A percentile compares a stretch with the other conserved stretches of the same genome.
Evolutionary conservation across 1,284 basidiomycete species (phyloP).

Genomic region (Moesziomyces parantarcticus): DNA sequence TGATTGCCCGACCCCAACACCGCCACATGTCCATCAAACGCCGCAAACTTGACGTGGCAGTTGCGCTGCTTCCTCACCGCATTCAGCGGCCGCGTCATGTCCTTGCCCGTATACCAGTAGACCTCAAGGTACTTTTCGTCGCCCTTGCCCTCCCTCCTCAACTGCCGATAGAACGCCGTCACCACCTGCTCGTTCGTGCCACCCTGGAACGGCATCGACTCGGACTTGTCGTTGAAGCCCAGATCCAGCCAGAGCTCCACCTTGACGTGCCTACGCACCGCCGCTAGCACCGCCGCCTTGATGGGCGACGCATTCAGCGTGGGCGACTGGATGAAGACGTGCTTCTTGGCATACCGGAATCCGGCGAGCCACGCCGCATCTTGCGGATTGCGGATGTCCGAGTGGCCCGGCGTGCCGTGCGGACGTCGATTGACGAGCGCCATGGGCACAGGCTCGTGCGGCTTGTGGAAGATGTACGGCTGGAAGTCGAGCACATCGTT

Average conservation of each 20-base stretch:
- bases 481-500: constrained; percentile 62
- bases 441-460: constrained; percentile 75
- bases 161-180: constrained; percentile 73
- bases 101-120: constrained; percentile 76
- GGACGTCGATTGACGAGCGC: constrained; percentile 79
- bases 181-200: constrained; percentile 83
- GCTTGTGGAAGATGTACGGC: constrained; percentile 57
- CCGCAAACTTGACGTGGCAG: constrained; percentile 77
- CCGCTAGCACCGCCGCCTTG: constrained; percentile 76
- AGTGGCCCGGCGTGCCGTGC: constrained; percentile 74
- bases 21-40: constrained; percentile 77
- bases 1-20: constrained; percentile 79
- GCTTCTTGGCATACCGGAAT: constrained; percentile 76
- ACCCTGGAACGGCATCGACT: constrained; percentile 80
- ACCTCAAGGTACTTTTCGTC: constrained; percentile 74
- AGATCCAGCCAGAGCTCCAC: constrained; percentile 71
- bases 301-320: constrained; percentile 80
- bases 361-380: constrained; percentile 81
- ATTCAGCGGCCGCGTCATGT: constrained; percentile 78
- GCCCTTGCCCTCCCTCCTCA: constrained; percentile 60
- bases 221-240: constrained; percentile 71
- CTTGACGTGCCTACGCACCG: constrained; percentile 75
- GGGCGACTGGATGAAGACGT: constrained; percentile 77
- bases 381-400: constrained; percentile 76
- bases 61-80: constrained; percentile 80